A percentile compares a stretch with the other conserved stretches of the same genome.
Conservation (phyloP, 805 yeast genomes). For the Scheffersomyces ergatensis region DNA sequence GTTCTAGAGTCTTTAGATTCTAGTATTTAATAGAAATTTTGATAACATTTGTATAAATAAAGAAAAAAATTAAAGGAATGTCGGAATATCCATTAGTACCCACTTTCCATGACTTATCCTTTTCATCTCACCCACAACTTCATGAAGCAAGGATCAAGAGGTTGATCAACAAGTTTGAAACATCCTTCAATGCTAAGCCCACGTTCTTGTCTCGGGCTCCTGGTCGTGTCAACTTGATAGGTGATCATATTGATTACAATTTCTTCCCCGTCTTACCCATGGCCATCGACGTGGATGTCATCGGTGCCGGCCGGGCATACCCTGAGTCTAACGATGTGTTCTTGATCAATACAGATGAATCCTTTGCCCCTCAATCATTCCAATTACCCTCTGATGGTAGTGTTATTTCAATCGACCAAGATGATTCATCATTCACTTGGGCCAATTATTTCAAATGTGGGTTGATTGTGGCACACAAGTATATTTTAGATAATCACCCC, state of each 20-base stretch:
- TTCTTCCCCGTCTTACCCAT: constrained; percentile 67
- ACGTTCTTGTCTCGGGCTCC: constrained; percentile 61
- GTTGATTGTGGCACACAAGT: constrained; percentile 55
- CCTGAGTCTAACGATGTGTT: constrained; percentile 21
- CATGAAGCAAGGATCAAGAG: constrained; percentile 25
- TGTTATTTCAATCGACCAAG: constrained; percentile 41
- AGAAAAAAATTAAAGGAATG: no score
- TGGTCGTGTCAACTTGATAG: constrained; percentile 74
- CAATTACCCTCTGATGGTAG: constrained; percentile 41
- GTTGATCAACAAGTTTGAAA: constrained; percentile 20
- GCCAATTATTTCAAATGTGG: constrained; percentile 70
- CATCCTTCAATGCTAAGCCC: constrained; percentile 25
- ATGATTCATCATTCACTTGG: constrained; percentile 52
- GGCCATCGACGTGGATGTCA: constrained; percentile 65
- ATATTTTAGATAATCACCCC: constrained; percentile 33
- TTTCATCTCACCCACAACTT: constrained; percentile 27
- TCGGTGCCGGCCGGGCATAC: constrained; percentile 37
- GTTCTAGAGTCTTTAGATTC: no score
- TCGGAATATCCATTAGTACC: constrained; percentile 23
- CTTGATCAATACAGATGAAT: constrained; percentile 29
- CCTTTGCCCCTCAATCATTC: constrained; percentile 33
- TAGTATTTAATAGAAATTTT: no score
- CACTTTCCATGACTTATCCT: constrained; percentile 27
- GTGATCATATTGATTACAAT: constrained; percentile 73
- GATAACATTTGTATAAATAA: no score